Percentiles rank a stretch among this genome's conserved stretches.
Conservation (phyloP, 306 rosid species). For the Rosa chinensis region DNA sequence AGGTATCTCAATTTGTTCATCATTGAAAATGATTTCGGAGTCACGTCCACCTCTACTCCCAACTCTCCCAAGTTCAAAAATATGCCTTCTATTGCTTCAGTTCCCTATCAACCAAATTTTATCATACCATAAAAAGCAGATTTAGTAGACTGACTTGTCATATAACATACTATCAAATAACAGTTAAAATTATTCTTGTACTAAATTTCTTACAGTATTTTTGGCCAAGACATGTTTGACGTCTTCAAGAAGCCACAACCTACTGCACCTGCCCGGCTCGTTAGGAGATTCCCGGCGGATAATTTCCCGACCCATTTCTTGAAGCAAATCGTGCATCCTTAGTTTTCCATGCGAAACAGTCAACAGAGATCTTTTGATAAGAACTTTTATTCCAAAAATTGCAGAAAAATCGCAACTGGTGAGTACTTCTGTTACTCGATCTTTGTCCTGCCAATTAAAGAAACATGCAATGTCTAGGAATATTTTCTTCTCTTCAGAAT, state of each 20-base stretch:
- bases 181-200: neutral
- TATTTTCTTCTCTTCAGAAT: neutral
- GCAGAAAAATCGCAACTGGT: slow-evolving; percentile 13
- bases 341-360: neutral
- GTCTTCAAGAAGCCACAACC: slow-evolving; percentile 22
- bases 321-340: slow-evolving; percentile 23
- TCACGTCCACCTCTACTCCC: too few species aligned
- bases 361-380: slow-evolving; percentile 14
- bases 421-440: slow-evolving; percentile 13
- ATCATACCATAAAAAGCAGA: neutral
- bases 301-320: slow-evolving; percentile 15
- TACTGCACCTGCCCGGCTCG: neutral
- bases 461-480: slow-evolving; percentile 21
- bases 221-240: slow-evolving; percentile 6
- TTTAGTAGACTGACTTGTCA: neutral
- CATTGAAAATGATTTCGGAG: neutral
- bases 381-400: slow-evolving; percentile 6
- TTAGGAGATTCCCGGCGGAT: neutral
- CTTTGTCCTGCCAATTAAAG: slow-evolving; percentile 13
- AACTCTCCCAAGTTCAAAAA: neutral
- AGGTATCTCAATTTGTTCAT: neutral
- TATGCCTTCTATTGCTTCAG: slow-evolving; percentile 3
- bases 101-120: neutral
- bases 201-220: neutral
- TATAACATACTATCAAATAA: neutral